These are phyloP conservation scores for Oropetium thomaeum DNA, from an alignment of 176 grass and related monocot species.

Conservation along the genomic window DNA sequence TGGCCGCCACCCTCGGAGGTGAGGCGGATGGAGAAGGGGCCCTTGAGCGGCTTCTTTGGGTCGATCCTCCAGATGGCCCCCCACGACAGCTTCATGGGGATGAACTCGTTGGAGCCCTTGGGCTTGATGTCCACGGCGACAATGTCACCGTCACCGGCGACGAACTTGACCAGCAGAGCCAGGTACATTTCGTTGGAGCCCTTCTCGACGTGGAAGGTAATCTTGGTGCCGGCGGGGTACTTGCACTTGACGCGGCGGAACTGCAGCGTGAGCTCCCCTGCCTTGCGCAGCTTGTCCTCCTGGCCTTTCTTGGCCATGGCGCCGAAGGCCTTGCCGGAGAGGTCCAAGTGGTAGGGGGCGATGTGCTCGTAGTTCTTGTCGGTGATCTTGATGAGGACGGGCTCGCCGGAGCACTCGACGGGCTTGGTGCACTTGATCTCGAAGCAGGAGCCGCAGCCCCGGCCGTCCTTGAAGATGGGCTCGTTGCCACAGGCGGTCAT, in stretches of 20 bases:
- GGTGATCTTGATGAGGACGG: constrained; percentile 35
- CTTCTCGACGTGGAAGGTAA: constrained; percentile 54
- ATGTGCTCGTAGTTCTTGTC: constrained; percentile 41
- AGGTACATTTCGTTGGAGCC: constrained; percentile 47
- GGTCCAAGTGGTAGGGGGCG: constrained; percentile 47
- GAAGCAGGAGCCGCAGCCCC: constrained; percentile 56
- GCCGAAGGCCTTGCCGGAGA: constrained; percentile 44
- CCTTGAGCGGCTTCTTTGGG: constrained; percentile 13
- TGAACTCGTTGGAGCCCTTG: neutral
- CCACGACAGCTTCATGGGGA: constrained; percentile 37
- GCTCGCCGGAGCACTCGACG: constrained; percentile 37
- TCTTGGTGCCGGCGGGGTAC: constrained; percentile 33
- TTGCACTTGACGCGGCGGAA: constrained; percentile 48
- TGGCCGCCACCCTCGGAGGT: constrained; percentile 29
- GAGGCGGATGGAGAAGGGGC: constrained; percentile 38
- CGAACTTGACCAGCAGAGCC: constrained; percentile 40
- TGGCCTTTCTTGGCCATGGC: constrained; percentile 48
- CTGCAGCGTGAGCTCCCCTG: constrained; percentile 40
- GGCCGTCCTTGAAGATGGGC: constrained; percentile 44
- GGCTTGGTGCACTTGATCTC: constrained; percentile 43
- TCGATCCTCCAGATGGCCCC: constrained; percentile 50
- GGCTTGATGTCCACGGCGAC: constrained; percentile 27
- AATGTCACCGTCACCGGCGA: constrained; percentile 42
- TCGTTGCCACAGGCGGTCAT: constrained; percentile 53
- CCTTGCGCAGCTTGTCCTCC: constrained; percentile 44